Conservation (phyloP, 75 land plant genomes). For the Gnetum montanum region DNA sequence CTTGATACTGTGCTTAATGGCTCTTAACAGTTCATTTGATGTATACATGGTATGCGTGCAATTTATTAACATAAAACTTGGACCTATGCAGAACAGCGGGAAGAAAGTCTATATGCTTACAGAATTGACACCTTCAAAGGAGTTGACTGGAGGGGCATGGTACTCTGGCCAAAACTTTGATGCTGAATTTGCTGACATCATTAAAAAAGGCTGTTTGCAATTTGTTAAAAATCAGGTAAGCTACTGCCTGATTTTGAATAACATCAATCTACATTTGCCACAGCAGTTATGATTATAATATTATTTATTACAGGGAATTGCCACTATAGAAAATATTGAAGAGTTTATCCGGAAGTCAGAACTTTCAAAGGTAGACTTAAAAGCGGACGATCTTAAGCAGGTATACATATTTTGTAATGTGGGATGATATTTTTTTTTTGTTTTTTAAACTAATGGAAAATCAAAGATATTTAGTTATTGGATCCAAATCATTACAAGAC, state of each 20-base stretch:
- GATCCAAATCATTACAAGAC: too few species aligned
- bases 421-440: not conserved
- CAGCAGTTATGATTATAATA: not conserved
- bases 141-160: constrained; percentile 76
- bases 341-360: constrained; percentile 29
- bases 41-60: too few species aligned
- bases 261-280: too few species aligned
- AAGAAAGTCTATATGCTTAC: constrained; percentile 57
- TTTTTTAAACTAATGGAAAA: too few species aligned
- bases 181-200: constrained; percentile 30
- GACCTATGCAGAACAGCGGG: constrained; percentile 28
- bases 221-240: constrained; percentile 19
- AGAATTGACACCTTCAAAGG: constrained; percentile 72
- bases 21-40: too few species aligned
- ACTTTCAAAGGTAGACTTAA: constrained; percentile 23
- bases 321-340: constrained; percentile 39
- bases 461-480: too few species aligned
- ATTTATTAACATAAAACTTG: too few species aligned
- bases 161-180: constrained; percentile 66
- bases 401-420: not conserved
- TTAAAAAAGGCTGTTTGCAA: constrained; percentile 33
- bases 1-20: too few species aligned
- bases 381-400: constrained; percentile 4
- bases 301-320: constrained; percentile 40
- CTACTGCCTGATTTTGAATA: not conserved